A percentile compares a stretch with the other conserved stretches of the same genome.
Evolutionary conservation across 2,329 filamentous ascomycete species (phyloP).

Genomic region (Botryotinia calthae): DNA sequence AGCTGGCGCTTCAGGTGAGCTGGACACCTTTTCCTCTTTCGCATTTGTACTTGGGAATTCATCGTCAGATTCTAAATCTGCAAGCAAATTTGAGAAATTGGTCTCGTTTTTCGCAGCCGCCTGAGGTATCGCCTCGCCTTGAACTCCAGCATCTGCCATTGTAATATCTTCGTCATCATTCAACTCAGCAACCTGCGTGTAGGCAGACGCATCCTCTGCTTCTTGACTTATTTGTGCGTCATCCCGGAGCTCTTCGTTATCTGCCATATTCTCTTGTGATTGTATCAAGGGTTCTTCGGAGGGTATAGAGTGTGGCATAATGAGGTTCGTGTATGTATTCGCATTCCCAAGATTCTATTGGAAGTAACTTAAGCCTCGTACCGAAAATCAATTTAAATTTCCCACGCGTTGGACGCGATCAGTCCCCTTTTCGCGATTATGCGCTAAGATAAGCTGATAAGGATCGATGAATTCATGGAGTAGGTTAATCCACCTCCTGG

Average conservation of each 20-base stretch:
- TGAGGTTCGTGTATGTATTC: not conserved
- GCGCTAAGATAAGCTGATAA: slow-evolving; percentile 22
- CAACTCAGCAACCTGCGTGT: slow-evolving; percentile 23
- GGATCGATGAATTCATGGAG: not conserved
- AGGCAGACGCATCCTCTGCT: slow-evolving; percentile 14
- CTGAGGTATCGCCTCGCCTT: slow-evolving; percentile 20
- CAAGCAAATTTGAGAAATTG: slow-evolving; percentile 59
- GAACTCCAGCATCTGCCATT: slow-evolving; percentile 30
- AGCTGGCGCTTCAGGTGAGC: slow-evolving; percentile 45
- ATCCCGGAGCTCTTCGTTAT: slow-evolving; percentile 37
- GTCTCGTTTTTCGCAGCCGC: slow-evolving; percentile 34
- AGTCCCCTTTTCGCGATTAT: not conserved
- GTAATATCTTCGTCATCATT: slow-evolving; percentile 31
- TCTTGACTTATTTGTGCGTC: slow-evolving; percentile 19
- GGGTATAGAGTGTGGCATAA: slow-evolving; percentile 49
- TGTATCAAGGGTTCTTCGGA: slow-evolving; percentile 36
- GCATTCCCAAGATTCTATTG: no score
- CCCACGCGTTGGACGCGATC: slow-evolving; percentile 16
- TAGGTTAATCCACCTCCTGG: not conserved
- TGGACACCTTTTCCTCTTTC: slow-evolving; percentile 43
- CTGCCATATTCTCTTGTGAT: slow-evolving; percentile 41
- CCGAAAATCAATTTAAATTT: slow-evolving; percentile 18
- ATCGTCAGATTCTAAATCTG: slow-evolving; percentile 57
- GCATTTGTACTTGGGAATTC: slow-evolving; percentile 54
- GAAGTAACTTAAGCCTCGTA: not conserved